A percentile compares a stretch with the other conserved stretches of the same genome.
phyloP scores from a whole-genome alignment of 768 basidiomycete genomes.

The Calvatia gigantea region DNA sequence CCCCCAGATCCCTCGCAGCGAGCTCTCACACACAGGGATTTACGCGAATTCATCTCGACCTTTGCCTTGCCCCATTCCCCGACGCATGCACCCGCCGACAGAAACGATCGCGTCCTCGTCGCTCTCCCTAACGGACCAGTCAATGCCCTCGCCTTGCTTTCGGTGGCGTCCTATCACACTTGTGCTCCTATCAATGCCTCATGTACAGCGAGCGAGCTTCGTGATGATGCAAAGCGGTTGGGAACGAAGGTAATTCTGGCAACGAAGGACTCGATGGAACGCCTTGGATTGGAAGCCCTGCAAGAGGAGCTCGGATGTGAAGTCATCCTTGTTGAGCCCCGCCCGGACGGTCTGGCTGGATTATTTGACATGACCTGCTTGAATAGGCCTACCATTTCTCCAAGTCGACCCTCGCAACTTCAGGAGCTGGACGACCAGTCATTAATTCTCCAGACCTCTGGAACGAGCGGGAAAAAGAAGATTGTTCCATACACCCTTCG shows the following conservation, averaged over 20 bases:
- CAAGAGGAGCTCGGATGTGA: constrained; percentile 35
- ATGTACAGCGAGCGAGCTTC: constrained; percentile 40
- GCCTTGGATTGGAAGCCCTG: constrained; percentile 31
- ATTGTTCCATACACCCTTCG: constrained; percentile 42
- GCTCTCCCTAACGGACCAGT: constrained; percentile 42
- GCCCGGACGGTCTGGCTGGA: constrained; percentile 31
- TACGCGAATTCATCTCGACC: constrained; percentile 33
- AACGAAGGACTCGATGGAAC: constrained; percentile 35
- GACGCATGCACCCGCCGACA: constrained; percentile 25
- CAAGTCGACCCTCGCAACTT: constrained; percentile 23
- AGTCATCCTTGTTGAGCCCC: constrained; percentile 32
- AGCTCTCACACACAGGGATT: constrained; percentile 31
- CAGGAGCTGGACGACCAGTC: constrained; percentile 43
- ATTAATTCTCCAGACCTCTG: constrained; percentile 57
- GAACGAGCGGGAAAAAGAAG: constrained; percentile 55
- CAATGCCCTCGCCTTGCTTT: constrained; percentile 43
- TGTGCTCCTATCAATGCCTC: constrained; percentile 45
- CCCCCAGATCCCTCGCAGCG: constrained; percentile 33
- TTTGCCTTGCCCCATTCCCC: constrained; percentile 36
- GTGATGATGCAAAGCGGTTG: constrained; percentile 37
- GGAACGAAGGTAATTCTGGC: constrained; percentile 38
- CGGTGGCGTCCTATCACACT: constrained; percentile 39
- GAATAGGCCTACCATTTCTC: constrained; percentile 14
- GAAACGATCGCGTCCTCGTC: constrained; percentile 45
- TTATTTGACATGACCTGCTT: constrained; percentile 36